Percentiles rank a stretch among this genome's conserved stretches.
These are phyloP conservation scores for Ganoderma meredithae DNA, from an alignment of 1,284 basidiomycete genomes.

Conservation along the genomic window DNA sequence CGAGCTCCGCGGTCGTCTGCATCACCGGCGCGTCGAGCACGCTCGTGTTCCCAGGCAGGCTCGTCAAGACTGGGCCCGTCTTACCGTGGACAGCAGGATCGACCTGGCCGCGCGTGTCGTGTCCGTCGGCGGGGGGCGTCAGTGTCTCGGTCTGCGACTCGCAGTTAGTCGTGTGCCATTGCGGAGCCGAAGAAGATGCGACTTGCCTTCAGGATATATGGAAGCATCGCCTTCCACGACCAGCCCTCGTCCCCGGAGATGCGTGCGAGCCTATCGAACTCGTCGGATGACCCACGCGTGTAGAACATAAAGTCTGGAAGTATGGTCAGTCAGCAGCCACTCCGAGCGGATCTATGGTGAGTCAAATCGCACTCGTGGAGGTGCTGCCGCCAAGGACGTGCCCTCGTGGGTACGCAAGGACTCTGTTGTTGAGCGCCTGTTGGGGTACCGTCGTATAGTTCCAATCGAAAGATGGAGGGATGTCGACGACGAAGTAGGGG, in stretches of 20 bases:
- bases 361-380: conserved; percentile 19
- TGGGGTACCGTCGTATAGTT: conserved; percentile 30
- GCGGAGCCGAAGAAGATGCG: neutral
- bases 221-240: conserved; percentile 13
- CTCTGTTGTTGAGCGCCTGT: conserved; percentile 13
- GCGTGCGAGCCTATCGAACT: conserved; percentile 15
- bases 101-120: conserved; percentile 8
- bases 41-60: conserved; percentile 42
- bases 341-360: neutral
- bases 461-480: conserved; percentile 16
- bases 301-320: conserved; percentile 13
- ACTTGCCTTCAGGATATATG: conserved; percentile 3
- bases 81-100: neutral
- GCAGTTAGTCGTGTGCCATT: neutral
- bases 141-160: conserved; percentile 2
- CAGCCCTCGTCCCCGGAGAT: conserved; percentile 20
- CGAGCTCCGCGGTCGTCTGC: conserved; percentile 40
- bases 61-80: conserved; percentile 41
- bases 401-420: conserved; percentile 22
- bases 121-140: conserved; percentile 9
- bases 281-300: conserved; percentile 15
- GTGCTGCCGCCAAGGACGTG: conserved; percentile 27
- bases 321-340: neutral
- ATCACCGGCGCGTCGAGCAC: conserved; percentile 43
- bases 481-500: neutral